A percentile compares a stretch with the other conserved stretches of the same genome.
These are phyloP conservation scores for Chamaecyparis obtusa DNA, from an alignment of 75 land plant genomes.

Conservation along the genomic window DNA sequence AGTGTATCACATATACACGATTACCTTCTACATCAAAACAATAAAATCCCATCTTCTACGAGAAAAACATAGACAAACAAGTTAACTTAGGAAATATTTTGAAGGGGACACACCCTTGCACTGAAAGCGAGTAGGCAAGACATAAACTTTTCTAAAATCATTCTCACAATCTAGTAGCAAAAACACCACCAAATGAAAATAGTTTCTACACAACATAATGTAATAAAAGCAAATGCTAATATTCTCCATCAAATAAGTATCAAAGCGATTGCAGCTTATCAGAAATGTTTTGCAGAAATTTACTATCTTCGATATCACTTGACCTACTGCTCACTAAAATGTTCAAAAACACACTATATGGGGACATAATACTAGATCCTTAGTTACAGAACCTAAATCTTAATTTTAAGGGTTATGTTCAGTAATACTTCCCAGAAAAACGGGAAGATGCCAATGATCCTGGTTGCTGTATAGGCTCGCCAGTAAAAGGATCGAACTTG, in stretches of 20 bases:
- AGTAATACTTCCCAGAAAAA: constrained; percentile 9
- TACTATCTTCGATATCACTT: neutral
- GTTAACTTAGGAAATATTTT: neutral
- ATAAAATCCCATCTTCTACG: neutral
- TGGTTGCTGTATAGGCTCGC: constrained; percentile 26
- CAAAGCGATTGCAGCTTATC: neutral
- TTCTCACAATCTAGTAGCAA: neutral
- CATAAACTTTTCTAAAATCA: neutral
- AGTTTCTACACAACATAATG: neutral
- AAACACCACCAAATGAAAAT: neutral
- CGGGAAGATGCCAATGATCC: neutral
- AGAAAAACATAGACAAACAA: neutral
- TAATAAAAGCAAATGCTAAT: neutral
- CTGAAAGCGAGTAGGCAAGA: neutral
- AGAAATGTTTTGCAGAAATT: neutral
- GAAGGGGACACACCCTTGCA: neutral
- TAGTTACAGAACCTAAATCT: neutral
- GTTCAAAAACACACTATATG: neutral
- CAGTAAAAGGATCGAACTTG: constrained; percentile 43
- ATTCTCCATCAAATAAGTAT: neutral
- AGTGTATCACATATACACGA: neutral
- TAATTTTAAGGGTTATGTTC: neutral
- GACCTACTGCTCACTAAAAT: neutral
- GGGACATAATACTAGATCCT: neutral
- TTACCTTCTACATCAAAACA: neutral